Percentiles rank a stretch among this genome's conserved stretches.
phyloP scores from a whole-genome alignment of 176 grass and related monocot genomes.

The Aegilops tauschii region DNA sequence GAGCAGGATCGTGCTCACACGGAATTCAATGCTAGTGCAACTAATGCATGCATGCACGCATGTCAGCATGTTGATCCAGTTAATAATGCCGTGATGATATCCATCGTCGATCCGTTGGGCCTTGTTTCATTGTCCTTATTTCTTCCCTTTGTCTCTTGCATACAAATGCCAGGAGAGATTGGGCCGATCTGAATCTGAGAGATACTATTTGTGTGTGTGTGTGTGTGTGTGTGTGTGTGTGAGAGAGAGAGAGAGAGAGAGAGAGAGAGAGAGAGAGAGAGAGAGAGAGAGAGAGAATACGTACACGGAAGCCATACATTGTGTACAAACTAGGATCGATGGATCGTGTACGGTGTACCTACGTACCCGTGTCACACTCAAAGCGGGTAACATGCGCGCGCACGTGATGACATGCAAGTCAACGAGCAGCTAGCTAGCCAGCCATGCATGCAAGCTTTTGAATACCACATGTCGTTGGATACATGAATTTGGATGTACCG shows the following conservation, averaged over 20 bases:
- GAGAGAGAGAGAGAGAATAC: neutral
- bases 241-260: no score
- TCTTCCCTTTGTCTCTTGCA: neutral
- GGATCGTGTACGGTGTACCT: neutral
- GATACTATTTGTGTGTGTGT: neutral
- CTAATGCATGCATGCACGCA: no score
- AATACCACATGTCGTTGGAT: neutral
- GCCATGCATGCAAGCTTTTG: neutral
- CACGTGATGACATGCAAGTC: neutral
- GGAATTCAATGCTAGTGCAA: neutral
- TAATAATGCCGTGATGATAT: no score
- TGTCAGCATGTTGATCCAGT: no score
- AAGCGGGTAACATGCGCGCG: neutral
- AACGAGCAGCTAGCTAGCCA: neutral
- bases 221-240: no score
- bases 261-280: no score
- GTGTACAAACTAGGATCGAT: neutral
- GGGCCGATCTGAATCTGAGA: neutral
- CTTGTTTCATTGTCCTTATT: neutral
- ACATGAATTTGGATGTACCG: neutral
- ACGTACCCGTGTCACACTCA: slow-evolving; percentile 5
- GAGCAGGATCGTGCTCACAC: neutral
- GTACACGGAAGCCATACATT: neutral
- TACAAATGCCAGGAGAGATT: neutral
- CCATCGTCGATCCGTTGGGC: no score